A percentile compares a stretch with the other conserved stretches of the same genome.
These are phyloP conservation scores for Marvania coccoides DNA, from an alignment of 139 green algal genomes.

Conservation along the genomic window DNA sequence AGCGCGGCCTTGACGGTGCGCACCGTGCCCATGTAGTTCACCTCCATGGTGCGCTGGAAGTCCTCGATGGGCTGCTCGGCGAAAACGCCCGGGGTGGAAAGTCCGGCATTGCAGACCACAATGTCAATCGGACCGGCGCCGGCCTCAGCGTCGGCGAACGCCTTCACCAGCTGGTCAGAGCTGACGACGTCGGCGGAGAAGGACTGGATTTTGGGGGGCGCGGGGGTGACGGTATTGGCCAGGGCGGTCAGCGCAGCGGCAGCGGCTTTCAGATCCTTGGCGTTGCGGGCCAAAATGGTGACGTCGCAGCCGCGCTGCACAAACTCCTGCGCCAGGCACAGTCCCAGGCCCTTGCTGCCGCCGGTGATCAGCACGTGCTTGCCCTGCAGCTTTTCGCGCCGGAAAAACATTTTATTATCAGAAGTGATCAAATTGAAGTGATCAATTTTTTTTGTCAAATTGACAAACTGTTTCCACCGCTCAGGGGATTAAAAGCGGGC, in stretches of 20 bases:
- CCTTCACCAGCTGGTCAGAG: conserved; percentile 3
- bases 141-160: conserved; percentile 9
- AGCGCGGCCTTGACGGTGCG: conserved; percentile 48
- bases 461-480: too few relatives aligned
- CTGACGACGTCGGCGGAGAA: conserved; percentile 11
- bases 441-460: too few relatives aligned
- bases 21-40: conserved; percentile 79
- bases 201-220: not conserved
- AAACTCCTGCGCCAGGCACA: conserved; percentile 41
- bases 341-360: conserved; percentile 61
- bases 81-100: conserved; percentile 57
- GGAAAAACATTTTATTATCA: not conserved
- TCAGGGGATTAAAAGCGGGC: too few relatives aligned
- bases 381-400: conserved; percentile 15
- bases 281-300: conserved; percentile 48
- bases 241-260: conserved; percentile 10
- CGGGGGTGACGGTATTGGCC: not conserved
- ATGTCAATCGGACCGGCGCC: conserved; percentile 52
- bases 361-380: conserved; percentile 77
- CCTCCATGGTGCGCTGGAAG: conserved; percentile 46
- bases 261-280: conserved; percentile 46
- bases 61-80: conserved; percentile 38
- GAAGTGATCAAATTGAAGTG: too few relatives aligned
- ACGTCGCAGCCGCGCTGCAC: conserved; percentile 27
- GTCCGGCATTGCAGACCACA: conserved; percentile 60